Evolutionary conservation across 2,329 filamentous ascomycete species (phyloP).

Genomic region (Parastagonospora avenae): DNA sequence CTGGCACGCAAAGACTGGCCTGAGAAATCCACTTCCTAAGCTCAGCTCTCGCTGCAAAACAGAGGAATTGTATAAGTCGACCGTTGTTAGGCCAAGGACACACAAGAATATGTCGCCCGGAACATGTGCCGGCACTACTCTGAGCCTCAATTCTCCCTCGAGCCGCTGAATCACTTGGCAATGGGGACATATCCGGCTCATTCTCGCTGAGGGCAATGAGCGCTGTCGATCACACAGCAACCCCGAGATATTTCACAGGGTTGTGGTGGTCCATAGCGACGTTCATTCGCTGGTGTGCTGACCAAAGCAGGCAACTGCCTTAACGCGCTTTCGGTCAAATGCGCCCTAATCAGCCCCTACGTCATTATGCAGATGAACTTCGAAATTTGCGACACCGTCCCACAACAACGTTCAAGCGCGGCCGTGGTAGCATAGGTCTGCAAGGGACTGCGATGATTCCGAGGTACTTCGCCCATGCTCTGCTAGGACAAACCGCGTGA

Average conservation of each 20-base stretch:
- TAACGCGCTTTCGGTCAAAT: conserved; percentile 19
- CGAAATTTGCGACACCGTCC: conserved; percentile 27
- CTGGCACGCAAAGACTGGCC: background rate
- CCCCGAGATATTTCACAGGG: background rate
- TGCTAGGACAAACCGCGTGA: conserved; percentile 7
- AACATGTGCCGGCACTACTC: conserved; percentile 7
- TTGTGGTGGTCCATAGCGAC: background rate
- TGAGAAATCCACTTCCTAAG: background rate
- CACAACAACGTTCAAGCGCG: conserved; percentile 33
- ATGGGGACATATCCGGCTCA: conserved; percentile 19
- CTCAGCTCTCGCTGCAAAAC: background rate
- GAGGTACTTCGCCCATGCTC: conserved; percentile 4
- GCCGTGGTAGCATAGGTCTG: conserved; percentile 29
- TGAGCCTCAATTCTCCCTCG: conserved; percentile 22
- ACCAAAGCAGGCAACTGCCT: conserved; percentile 2
- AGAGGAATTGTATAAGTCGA: too few species aligned
- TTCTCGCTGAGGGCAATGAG: conserved; percentile 18
- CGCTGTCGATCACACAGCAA: conserved; percentile 13
- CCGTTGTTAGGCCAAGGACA: too few species aligned
- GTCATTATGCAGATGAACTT: conserved; percentile 28
- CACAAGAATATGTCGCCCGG: background rate
- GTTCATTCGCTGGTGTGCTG: conserved; percentile 13
- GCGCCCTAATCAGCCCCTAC: conserved; percentile 24
- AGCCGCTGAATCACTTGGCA: conserved; percentile 19
- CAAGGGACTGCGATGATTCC: conserved; percentile 19